Evolutionary conservation across 2,329 filamentous ascomycete species (phyloP).

Genomic region (Fusarium continuum): DNA sequence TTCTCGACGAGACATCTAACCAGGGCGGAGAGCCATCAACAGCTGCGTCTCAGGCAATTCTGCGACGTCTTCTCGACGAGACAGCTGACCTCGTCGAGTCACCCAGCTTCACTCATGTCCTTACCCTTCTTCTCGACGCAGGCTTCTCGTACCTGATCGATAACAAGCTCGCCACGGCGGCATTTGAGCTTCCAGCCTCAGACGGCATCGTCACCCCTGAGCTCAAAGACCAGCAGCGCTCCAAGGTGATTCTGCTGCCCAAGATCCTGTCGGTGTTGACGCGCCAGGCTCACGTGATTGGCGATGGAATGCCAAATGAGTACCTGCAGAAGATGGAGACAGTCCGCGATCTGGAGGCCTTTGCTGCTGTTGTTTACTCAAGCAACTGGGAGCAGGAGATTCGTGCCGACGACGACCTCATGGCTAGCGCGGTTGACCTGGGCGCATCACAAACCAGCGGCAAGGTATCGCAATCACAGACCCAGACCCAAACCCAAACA

Average conservation of each 20-base stretch:
- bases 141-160: slow-evolving; percentile 87
- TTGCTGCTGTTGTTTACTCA: slow-evolving; percentile 86
- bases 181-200: slow-evolving; percentile 69
- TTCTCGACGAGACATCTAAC: slow-evolving; percentile 63
- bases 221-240: slow-evolving; percentile 59
- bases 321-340: slow-evolving; percentile 79
- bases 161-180: slow-evolving; percentile 78
- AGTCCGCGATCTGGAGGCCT: slow-evolving; percentile 80
- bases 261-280: slow-evolving; percentile 91
- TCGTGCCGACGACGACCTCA: slow-evolving; percentile 55
- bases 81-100: slow-evolving; percentile 96
- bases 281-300: slow-evolving; percentile 89
- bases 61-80: slow-evolving; percentile 90
- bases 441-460: slow-evolving; percentile 36
- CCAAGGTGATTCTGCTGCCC: slow-evolving; percentile 77
- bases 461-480: slow-evolving; percentile 27
- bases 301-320: slow-evolving; percentile 77
- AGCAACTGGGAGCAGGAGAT: slow-evolving; percentile 82
- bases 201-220: slow-evolving; percentile 56
- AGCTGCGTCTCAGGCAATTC: slow-evolving; percentile 61
- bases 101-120: slow-evolving; percentile 85
- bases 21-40: slow-evolving; percentile 48
- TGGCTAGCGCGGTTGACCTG: slow-evolving; percentile 51
- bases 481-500: neutral
- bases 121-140: slow-evolving; percentile 85